These are phyloP conservation scores for Knoxia roxburghii DNA, from an alignment of 257 asterid species.

Conservation along the genomic window DNA sequence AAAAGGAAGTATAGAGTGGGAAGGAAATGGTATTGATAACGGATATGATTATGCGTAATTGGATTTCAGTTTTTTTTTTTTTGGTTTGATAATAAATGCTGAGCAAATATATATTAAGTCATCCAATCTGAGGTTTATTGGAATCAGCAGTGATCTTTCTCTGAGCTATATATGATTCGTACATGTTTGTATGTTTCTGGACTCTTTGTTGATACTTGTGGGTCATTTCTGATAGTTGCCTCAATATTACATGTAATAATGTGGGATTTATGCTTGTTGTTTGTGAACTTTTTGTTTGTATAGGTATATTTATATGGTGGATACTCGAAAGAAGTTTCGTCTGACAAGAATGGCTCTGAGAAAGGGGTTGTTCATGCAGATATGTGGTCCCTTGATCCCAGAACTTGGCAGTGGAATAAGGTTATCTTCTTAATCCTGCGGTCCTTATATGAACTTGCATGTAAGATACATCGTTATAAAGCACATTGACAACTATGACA, in stretches of 20 bases:
- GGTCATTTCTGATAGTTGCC: background rate
- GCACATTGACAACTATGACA: background rate
- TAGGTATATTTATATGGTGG: slow-evolving; percentile 96
- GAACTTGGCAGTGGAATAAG: slow-evolving; percentile 99
- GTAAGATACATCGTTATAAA: background rate
- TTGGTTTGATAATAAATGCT: background rate
- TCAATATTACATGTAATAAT: background rate
- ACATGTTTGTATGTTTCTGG: background rate
- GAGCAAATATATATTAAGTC: background rate
- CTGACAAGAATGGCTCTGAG: slow-evolving; percentile 79
- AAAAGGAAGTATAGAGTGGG: background rate
- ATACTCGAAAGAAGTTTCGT: slow-evolving; percentile 80
- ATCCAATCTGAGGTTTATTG: background rate
- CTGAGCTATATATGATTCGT: background rate
- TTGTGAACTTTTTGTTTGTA: background rate
- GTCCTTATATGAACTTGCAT: background rate
- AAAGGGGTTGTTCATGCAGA: slow-evolving; percentile 92
- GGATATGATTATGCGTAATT: background rate
- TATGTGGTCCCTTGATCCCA: slow-evolving; percentile 95
- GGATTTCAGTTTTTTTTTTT: background rate
- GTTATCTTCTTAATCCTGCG: slow-evolving; percentile 32
- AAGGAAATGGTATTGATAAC: background rate
- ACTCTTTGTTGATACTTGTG: background rate
- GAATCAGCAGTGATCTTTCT: background rate
- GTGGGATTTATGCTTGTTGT: background rate